Base-by-base conservation (phyloP, 2,329 filamentous ascomycete genomes). In the Arthroderma sp. region DNA sequence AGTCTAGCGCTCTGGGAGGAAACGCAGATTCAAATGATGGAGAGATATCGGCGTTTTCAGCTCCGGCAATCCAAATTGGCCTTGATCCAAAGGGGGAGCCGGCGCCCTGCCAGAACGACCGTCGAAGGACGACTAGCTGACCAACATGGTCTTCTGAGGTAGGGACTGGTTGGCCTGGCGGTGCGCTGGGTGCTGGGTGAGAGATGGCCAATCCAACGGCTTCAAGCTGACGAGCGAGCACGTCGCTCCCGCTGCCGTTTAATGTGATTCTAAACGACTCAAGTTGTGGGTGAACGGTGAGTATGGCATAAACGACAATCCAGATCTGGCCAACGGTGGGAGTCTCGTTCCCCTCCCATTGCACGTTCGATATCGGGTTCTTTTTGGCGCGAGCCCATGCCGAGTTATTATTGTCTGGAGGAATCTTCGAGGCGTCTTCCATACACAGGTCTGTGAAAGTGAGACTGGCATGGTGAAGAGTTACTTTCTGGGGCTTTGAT, bases 41-140 rank as follows among this genome's bases (percentile, higher is more conserved):
- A 4, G 61, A 56, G 13, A 66, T 64, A 4, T n/a, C 33, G 7
- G 65, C 56, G n/a, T 65, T 56, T 4, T 61, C 64, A 52, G 77
- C 71, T 44, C 76, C 74, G 2, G 80, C 76, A 5, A 77, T 75
- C 84, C 84, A 86, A 59, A 78, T 76, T 1, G 83, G 77, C 21
- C 82, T 82, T 49, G 82, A 73, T 9, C 84, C 84, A 58, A 85
- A 79, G 5, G 84, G 84, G 0, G 83, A 85, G 17, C 79, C 83
- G 31, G 84, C 84, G 49, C 84, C 84, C 65, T 86, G 84, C 83
- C 84, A 87, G 74, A 87, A 86, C 35, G 82, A 71, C 44, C 74
- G 73, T 58, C 80, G 74, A 1, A 80, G 71, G 49, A 82, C 66
- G 25, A 83, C 62, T 37, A 81, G 62, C 57, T 77, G 70, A 8